phyloP scores from a whole-genome alignment of 2,329 filamentous ascomycete species.

The Sclerotiophoma versabilis region DNA sequence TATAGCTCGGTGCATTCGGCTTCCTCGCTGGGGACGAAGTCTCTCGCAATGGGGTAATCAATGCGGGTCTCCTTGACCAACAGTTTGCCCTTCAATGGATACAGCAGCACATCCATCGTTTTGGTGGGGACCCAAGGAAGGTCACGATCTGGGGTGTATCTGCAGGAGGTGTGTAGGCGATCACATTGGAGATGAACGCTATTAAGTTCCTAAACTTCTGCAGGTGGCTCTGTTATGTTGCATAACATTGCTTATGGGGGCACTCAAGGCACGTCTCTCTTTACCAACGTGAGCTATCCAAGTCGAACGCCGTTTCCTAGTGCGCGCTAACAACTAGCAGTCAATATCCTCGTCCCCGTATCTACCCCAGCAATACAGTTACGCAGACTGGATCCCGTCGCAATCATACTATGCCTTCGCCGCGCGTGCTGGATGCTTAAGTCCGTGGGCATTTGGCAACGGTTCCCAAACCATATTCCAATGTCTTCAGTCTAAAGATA shows the following conservation, averaged over 20 bases:
- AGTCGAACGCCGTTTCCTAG: too few relatives aligned
- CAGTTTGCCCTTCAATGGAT: slow-evolving; percentile 59
- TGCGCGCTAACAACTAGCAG: slow-evolving; percentile 21
- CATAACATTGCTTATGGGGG: slow-evolving; percentile 47
- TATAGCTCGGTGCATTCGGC: slow-evolving; percentile 53
- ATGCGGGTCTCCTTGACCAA: slow-evolving; percentile 56
- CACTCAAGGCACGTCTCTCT: slow-evolving; percentile 42
- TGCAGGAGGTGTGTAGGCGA: slow-evolving; percentile 35
- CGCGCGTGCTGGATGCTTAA: slow-evolving; percentile 35
- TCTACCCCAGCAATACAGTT: slow-evolving; percentile 62
- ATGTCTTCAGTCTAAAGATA: slow-evolving; percentile 50
- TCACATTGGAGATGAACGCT: slow-evolving; percentile 18
- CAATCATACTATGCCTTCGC: slow-evolving; percentile 57
- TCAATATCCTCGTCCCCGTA: slow-evolving; percentile 57
- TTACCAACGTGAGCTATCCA: slow-evolving; percentile 16
- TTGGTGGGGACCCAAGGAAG: slow-evolving; percentile 57
- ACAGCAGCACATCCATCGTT: slow-evolving; percentile 56
- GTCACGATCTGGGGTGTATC: slow-evolving; percentile 48
- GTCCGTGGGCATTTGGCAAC: slow-evolving; percentile 19
- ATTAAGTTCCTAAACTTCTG: background rate
- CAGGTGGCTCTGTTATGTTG: slow-evolving; percentile 44
- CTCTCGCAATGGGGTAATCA: slow-evolving; percentile 25
- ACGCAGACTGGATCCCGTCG: slow-evolving; percentile 55
- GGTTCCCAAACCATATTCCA: slow-evolving; percentile 49
- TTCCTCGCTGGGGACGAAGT: slow-evolving; percentile 52